Evolutionary conservation across 2,329 filamentous ascomycete species (phyloP), one percentile per base, ranked within the genome.

Genomic region (Pezicula neosporulosa): DNA sequence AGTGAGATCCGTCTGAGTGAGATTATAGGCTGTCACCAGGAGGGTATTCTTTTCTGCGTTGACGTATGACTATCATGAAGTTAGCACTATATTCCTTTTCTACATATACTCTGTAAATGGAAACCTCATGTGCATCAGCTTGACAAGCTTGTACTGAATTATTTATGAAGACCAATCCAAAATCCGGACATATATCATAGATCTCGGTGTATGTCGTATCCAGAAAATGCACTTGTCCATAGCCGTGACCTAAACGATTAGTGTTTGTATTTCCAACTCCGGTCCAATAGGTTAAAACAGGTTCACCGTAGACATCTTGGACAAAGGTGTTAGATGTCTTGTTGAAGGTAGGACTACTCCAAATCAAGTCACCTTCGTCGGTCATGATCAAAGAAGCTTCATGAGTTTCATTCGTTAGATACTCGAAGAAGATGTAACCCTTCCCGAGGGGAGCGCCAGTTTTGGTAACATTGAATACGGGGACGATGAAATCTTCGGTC

Each of bases 1-100:
- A 10, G 62, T 66, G 30, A 71, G 59, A 48, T 71, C 62, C 6
- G 54, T 49, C 24, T 47, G 55, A 2, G 64, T 67, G 30, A 62
- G 60, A 47, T 70, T 68, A 41, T 10, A 10, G 12, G 38, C 38
- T 10, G 38, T 41, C 12, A 41, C 38, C 8, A 41, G 38, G 10
- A 41, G 38, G 16, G 38, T 41, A 18, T 12, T 41, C 12, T 12
- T 8, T 8, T 10, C 9, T 41, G 12, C 38, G 16, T 41, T 10
- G 16, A 41, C 16, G 38, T 41, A 10, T 12, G n/a, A n/a, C n/a
- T n/a, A n/a, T n/a, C n/a, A n/a, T n/a, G n/a, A n/a, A n/a, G n/a
- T n/a, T n/a, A n/a, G n/a, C n/a, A n/a, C n/a, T n/a, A n/a, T n/a
- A n/a, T n/a, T n/a, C n/a, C n/a, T n/a, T 18, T 41, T 18, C 19